These are phyloP conservation scores for Ehretia macrophylla DNA, from an alignment of 257 asterid genomes.

Conservation along the genomic window DNA sequence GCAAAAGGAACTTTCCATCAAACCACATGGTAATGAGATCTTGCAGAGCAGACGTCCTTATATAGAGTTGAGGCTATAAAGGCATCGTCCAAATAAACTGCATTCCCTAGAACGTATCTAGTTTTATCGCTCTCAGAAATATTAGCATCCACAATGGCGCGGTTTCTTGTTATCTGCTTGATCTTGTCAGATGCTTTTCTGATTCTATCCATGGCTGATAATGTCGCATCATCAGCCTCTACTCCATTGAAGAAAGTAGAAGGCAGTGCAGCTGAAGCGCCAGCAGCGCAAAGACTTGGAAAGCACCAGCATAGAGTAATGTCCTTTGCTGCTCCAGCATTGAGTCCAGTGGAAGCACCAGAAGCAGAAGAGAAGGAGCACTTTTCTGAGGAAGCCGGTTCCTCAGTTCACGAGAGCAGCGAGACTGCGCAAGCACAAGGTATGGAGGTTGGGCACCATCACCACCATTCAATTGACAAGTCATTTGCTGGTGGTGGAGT, in stretches of 20 bases:
- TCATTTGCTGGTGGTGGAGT: slow-evolving; percentile 35
- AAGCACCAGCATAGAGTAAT: slow-evolving; percentile 7
- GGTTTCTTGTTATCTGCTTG: slow-evolving; percentile 13
- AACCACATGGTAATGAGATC: background rate
- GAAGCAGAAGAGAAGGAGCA: background rate
- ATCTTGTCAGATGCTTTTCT: slow-evolving; percentile 13
- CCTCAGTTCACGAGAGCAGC: background rate
- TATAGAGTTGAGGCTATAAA: background rate
- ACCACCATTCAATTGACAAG: slow-evolving; percentile 20
- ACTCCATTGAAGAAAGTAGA: background rate
- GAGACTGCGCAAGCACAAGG: background rate
- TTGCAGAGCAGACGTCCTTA: background rate
- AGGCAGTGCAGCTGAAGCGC: background rate
- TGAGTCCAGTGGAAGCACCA: background rate
- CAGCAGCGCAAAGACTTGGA: slow-evolving; percentile 15
- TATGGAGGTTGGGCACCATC: background rate
- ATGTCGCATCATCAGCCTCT: background rate
- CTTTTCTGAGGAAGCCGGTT: background rate
- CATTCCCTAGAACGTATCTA: background rate
- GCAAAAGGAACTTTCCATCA: slow-evolving; percentile 5
- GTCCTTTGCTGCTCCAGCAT: no score
- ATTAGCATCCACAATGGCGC: slow-evolving; percentile 12
- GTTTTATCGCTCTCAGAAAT: background rate
- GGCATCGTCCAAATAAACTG: background rate
- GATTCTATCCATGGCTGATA: slow-evolving; percentile 13